Evolutionary conservation across 2,329 filamentous ascomycete genomes (phyloP), one percentile per base, ranked within the genome.

Genomic region (Aschersonia sp.): DNA sequence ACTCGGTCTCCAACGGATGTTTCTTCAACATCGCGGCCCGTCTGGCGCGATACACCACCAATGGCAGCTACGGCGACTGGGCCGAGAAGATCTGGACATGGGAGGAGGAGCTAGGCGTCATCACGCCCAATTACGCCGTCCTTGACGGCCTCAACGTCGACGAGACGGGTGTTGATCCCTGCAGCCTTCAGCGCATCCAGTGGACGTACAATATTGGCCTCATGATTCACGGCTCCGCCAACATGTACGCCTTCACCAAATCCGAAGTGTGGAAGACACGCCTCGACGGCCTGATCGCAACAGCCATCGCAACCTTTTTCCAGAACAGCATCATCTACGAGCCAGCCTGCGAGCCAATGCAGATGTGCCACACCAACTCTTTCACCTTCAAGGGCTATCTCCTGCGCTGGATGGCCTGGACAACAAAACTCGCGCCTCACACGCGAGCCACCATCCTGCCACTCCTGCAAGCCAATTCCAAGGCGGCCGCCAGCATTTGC

Each of bases 11-110:
- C n/a, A 74, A 72, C 51, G 70, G 65, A 9, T 63, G 64, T 49
- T 72, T 73, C 56, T 72, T 76, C 61, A 71, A 73, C 52, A 53
- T 75, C 10, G 68, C 65, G 3, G 71, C 81, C 2, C 75, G 82
- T 3, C 69, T 86, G 2, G 79, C 77, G 0, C 68, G 74, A 2
- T 83, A 79, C 60, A 82, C 77, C 0, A 66, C 65, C 12, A 78
- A 82, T 52, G 47, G 64, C 4, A 77, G 73, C 0, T 82, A 81
- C 53, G 61, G 66, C 2, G 67, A 74, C 2, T 77, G 72, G 71
- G 77, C 78, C 0, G 65, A 68, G 38, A 72, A 70, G 55, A 66
- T 70, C 2, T 83, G 71, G 65, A 67, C 78, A 45, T 84, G 80
- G 79, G 68, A 72, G 12, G 58, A 56, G 12, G 55, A 58, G 1